Evolutionary conservation across 306 rosid genomes (phyloP), one percentile per base, ranked within the genome.

Genomic region (Spatholobus suberectus): DNA sequence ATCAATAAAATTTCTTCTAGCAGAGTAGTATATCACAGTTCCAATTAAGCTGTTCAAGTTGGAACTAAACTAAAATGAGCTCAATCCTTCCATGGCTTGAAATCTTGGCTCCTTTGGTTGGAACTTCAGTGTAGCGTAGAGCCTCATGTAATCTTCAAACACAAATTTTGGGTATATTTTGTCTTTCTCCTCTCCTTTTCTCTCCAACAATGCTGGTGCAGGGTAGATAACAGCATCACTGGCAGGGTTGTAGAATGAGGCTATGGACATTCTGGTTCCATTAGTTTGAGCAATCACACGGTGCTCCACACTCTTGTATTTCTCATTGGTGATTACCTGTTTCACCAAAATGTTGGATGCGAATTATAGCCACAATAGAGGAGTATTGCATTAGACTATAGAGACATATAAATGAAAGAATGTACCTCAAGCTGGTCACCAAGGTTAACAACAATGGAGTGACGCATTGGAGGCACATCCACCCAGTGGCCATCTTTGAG

Each of bases 241-340:
- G 1, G 69, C 69, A 62, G 69, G 69, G 69, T 32, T 63, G 70
- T 63, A 63, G 70, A 63, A 63, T 29, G 70, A 63, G 43, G 70
- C 70, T 63, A 63, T 32, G 23, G 70, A 32, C 70, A 63, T 63
- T 63, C 43, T 63, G 11, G 70, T 63, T 24, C 70, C 70, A 63
- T 63, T 43, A 17, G 43, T 63, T 63, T 3, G 41, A 63, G 40
- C 10, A 62, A 62, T 29, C 40, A 32, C 69, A 15, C 69, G 40
- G 21, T 62, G 40, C 37, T 59, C 67, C 37, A 59, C 67, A 59
- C 67, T 59, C 35, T 59, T 59, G 67, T 59, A 59, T 26, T 59
- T 59, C 67, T 37, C 67, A 59, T 59, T 59, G 67, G 37, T 59
- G 37, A 59, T 26, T 4, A 59, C 67, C 67, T 59, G 67, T 59